These are phyloP conservation scores for Dissophora ornata DNA, from an alignment of 192 early-diverging fungal species.

Conservation along the genomic window DNA sequence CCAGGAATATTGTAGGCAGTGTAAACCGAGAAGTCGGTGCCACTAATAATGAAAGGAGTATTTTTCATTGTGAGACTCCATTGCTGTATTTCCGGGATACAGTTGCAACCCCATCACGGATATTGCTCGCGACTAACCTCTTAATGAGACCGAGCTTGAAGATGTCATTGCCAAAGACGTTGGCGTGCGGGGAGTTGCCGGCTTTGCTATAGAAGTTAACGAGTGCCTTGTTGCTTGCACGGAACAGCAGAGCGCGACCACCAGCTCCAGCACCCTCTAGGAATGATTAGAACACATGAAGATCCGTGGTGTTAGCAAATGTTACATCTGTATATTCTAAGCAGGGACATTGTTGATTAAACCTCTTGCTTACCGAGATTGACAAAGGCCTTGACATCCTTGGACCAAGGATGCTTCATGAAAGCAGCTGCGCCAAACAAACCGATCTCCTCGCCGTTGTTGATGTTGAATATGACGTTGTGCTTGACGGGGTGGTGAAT, in stretches of 20 bases:
- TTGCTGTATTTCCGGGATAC: too few relatives aligned
- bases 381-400: constrained; percentile 71
- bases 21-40: constrained; percentile 76
- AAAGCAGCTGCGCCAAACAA: constrained; percentile 71
- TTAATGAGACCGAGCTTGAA: constrained; percentile 69
- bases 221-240: constrained; percentile 57
- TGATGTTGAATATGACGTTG: constrained; percentile 76
- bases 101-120: too few relatives aligned
- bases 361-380: constrained; percentile 77
- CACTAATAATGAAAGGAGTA: constrained; percentile 33
- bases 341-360: too few relatives aligned
- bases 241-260: constrained; percentile 74
- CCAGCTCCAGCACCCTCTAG: constrained; percentile 79
- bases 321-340: too few relatives aligned
- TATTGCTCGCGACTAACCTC: constrained; percentile 45
- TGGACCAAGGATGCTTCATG: constrained; percentile 73
- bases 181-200: constrained; percentile 64
- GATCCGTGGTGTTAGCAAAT: background rate
- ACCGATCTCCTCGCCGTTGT: constrained; percentile 78
- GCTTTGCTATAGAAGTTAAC: constrained; percentile 56
- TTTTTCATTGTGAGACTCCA: background rate
- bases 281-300: too few relatives aligned
- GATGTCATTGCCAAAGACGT: constrained; percentile 73
- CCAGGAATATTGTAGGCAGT: constrained; percentile 69
- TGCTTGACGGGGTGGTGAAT: constrained; percentile 67